Percentiles rank a stretch among this genome's conserved stretches.
Conservation (phyloP, 2,329 filamentous ascomycete species). For the Fusarium virguliforme region DNA sequence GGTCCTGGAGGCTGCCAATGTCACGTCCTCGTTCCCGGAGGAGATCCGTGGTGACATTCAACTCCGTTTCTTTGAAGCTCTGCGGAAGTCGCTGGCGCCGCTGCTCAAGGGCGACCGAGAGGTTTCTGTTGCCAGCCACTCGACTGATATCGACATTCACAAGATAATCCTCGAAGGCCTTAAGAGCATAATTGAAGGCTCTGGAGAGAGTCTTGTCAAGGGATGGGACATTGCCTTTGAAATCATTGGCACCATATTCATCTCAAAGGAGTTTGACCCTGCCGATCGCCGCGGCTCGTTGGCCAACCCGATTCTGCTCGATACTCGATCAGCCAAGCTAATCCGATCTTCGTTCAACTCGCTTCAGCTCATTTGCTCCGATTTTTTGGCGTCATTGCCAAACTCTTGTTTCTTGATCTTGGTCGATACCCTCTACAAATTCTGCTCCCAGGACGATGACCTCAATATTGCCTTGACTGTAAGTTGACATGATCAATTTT, state of each 20-base stretch:
- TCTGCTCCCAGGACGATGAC: conserved; percentile 91
- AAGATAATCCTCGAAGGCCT: conserved; percentile 84
- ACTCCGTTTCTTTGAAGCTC: conserved; percentile 77
- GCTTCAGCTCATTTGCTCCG: conserved; percentile 92
- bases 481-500: conserved; percentile 52
- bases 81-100: conserved; percentile 71
- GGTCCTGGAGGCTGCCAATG: conserved; percentile 70
- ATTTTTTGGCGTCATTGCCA: conserved; percentile 85
- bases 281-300: conserved; percentile 54
- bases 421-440: conserved; percentile 89
- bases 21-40: conserved; percentile 68
- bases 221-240: conserved; percentile 92
- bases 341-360: conserved; percentile 91
- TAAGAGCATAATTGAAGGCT: conserved; percentile 87
- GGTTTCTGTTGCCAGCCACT: conserved; percentile 70
- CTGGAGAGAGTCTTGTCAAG: conserved; percentile 84
- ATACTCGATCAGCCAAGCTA: conserved; percentile 78
- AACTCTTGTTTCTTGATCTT: conserved; percentile 82
- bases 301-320: conserved; percentile 57
- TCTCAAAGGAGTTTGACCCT: conserved; percentile 59
- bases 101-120: conserved; percentile 70
- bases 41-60: conserved; percentile 75
- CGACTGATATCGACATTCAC: conserved; percentile 84
- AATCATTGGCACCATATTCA: conserved; percentile 87
- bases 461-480: conserved; percentile 95